Evolutionary conservation across 805 yeast genomes (phyloP).

Genomic region (Isabelozyma pseudorhagii): DNA sequence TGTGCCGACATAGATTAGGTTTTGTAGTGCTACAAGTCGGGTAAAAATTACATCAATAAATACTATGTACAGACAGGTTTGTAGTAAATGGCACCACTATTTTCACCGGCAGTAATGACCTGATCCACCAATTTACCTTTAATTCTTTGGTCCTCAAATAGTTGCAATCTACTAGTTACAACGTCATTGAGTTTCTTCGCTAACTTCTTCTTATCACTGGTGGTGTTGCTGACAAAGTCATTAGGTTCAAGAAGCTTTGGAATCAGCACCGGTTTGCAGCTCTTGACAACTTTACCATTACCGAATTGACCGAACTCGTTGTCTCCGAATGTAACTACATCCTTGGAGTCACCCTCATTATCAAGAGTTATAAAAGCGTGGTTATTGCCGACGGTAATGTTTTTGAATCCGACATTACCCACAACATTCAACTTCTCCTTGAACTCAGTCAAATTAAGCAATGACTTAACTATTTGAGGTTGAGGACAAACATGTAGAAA

Average conservation of each 20-base stretch:
- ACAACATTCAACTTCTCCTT: constrained; percentile 43
- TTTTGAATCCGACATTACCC: constrained; percentile 45
- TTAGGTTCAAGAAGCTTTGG: constrained; percentile 61
- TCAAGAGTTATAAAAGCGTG: constrained; percentile 61
- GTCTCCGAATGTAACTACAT: constrained; percentile 79
- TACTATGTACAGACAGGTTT: constrained; percentile 16
- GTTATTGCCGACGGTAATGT: constrained; percentile 60
- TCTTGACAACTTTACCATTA: constrained; percentile 67
- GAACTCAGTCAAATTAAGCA: constrained; percentile 50
- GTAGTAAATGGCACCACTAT: constrained; percentile 63
- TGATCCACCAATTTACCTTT: constrained; percentile 44
- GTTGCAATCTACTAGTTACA: constrained; percentile 44
- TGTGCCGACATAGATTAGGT: too few species aligned
- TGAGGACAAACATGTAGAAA: constrained; percentile 69
- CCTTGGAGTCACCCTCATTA: constrained; percentile 43
- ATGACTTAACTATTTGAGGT: constrained; percentile 57
- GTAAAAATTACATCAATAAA: not conserved
- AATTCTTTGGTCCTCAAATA: constrained; percentile 25
- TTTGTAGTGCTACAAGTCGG: not conserved
- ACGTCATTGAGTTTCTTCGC: constrained; percentile 28
- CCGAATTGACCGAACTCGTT: constrained; percentile 84
- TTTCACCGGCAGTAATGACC: constrained; percentile 59
- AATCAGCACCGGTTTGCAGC: constrained; percentile 49
- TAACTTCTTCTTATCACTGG: constrained; percentile 17
- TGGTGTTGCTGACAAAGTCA: constrained; percentile 17